Evolutionary conservation across 2,329 filamentous ascomycete species (phyloP).

Genomic region (Daldinia sp.): DNA sequence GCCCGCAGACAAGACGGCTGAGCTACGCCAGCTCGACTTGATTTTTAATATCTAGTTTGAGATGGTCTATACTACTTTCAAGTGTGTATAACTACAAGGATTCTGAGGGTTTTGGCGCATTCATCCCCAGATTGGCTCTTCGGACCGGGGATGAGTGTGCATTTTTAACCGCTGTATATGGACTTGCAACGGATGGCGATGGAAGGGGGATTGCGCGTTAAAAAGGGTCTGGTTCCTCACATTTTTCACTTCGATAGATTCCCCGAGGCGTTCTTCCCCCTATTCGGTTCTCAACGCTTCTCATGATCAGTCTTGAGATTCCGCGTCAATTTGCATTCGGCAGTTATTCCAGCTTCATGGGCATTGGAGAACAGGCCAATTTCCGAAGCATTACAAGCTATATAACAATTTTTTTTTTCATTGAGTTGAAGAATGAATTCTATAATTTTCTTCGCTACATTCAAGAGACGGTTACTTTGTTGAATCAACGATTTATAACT

Average conservation of each 20-base stretch:
- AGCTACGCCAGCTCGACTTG: conserved; percentile 19
- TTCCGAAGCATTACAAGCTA: conserved; percentile 42
- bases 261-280: conserved; percentile 44
- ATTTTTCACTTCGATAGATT: conserved; percentile 51
- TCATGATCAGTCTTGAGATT: conserved; percentile 46
- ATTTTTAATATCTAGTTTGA: conserved; percentile 30
- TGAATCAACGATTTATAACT: neutral
- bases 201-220: conserved; percentile 40
- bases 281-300: conserved; percentile 44
- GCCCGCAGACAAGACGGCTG: conserved; percentile 29
- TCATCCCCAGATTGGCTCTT: conserved; percentile 38
- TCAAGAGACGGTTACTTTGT: neutral
- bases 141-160: conserved; percentile 38
- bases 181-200: conserved; percentile 39
- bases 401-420: conserved; percentile 44
- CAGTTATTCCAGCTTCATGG: conserved; percentile 46
- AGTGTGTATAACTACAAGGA: conserved; percentile 53
- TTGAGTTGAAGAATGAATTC: conserved; percentile 25
- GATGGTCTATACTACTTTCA: conserved; percentile 46
- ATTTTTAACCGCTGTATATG: conserved; percentile 48
- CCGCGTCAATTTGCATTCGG: conserved; percentile 44
- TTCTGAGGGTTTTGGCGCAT: conserved; percentile 34
- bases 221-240: conserved; percentile 43
- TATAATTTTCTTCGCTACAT: neutral
- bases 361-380: conserved; percentile 46